Conservation (phyloP, 1,284 basidiomycete species). For the Ganoderma lucidum region DNA sequence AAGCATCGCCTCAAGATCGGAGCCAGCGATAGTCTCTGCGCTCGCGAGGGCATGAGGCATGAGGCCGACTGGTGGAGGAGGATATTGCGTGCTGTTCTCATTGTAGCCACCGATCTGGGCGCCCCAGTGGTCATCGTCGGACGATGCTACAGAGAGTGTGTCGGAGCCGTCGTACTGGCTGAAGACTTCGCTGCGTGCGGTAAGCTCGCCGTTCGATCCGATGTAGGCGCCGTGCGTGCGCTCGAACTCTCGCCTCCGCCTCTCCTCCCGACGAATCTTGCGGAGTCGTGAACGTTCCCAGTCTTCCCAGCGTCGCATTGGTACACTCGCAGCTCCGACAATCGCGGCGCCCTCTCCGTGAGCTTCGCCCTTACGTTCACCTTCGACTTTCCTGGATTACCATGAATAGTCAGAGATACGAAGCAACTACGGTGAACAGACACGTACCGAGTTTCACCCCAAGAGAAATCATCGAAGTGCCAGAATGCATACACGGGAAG, state of each 20-base stretch:
- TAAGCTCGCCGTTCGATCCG: constrained; percentile 67
- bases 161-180: constrained; percentile 80
- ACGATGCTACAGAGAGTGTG: constrained; percentile 80
- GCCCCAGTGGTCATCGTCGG: constrained; percentile 96
- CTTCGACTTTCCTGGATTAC: constrained; percentile 86
- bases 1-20: constrained; percentile 89
- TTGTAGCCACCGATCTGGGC: constrained; percentile 88
- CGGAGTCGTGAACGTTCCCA: constrained; percentile 98
- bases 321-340: constrained; percentile 71
- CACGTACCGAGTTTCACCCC: constrained; percentile 94
- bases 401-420: constrained; percentile 12
- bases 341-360: constrained; percentile 77
- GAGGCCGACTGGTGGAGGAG: constrained; percentile 84
- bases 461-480: constrained; percentile 99
- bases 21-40: constrained; percentile 72
- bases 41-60: constrained; percentile 55
- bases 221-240: constrained; percentile 74
- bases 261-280: constrained; percentile 91
- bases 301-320: constrained; percentile 97
- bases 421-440: background rate
- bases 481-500: constrained; percentile 96
- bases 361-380: constrained; percentile 80
- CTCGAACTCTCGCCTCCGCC: constrained; percentile 82
- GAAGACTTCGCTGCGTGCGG: constrained; percentile 58
- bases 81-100: constrained; percentile 80